Base-by-base conservation (phyloP, 805 yeast genomes). In the Candida silvicultrix region DNA sequence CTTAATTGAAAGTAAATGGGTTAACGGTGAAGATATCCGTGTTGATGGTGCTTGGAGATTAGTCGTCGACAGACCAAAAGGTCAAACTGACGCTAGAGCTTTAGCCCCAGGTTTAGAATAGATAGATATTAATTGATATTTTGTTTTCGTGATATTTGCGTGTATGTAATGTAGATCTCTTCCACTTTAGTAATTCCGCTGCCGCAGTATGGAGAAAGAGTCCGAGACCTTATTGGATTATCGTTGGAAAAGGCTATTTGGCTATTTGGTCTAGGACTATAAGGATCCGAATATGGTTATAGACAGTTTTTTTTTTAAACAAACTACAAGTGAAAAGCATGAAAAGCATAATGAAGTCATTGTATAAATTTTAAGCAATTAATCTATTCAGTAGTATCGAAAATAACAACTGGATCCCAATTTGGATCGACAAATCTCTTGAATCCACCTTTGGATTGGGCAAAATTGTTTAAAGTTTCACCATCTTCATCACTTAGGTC, bases 41-140 rank as follows among this genome's bases (percentile, higher is more conserved):
- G 31, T 28, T 28, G 31, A 28, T 28, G 31, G 31, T 58, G 31
- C 14, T 28, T 28, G 31, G 31, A 28, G 31, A 28, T 28, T 28
- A 10, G 31, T 82, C 4, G 63, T 69, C 4, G 66, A 70, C 10
- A 73, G 62, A 4, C 65, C 59, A 1, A 68, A 63, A 14, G 71
- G 67, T 11, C 64, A 56, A 4, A 61, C 52, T 21, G 60, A 59
- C 15, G 60, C 55, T 12, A 59, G 53, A 12, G 62, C 59, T 15
- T 67, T 63, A 11, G 69, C 61, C 7, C 66, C 60, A 1, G 73
- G 57, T 4, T 70, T 61, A 6, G 70, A 64, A 12, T 67, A 56
- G 18, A 65, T 52, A 45, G 15, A 28, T 28, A 28, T 28, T 10
- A 9, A 6, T 23, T 23, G 5, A 6, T 23, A 9, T 23, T 6